phyloP scores from a whole-genome alignment of 352 stramenopile genomes.

The Globisporangium nodosum region DNA sequence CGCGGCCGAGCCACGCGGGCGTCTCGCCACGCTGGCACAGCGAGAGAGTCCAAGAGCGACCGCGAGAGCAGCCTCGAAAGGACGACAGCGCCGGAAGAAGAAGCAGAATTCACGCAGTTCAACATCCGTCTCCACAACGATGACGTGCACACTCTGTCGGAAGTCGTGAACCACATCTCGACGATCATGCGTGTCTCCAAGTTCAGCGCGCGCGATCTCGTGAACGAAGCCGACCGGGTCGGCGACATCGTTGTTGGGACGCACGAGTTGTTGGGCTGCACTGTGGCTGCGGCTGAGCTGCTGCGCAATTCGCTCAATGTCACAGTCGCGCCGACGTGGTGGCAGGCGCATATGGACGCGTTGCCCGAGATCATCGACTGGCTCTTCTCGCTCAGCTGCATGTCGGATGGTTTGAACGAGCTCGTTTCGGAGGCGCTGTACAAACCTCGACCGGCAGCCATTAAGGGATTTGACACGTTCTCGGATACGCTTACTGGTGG shows the following conservation, averaged over 20 bases:
- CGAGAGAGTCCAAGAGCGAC: constrained; percentile 19
- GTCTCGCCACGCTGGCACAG: constrained; percentile 10
- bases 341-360: constrained; percentile 54
- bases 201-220: constrained; percentile 29
- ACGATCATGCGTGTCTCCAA: constrained; percentile 53
- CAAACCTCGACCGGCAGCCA: constrained; percentile 32
- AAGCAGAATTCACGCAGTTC: constrained; percentile 23
- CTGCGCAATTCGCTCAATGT: constrained; percentile 63
- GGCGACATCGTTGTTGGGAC: constrained; percentile 46
- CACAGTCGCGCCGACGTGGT: constrained; percentile 61
- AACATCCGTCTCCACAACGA: constrained; percentile 81
- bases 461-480: constrained; percentile 29
- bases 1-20: constrained; percentile 6
- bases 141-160: constrained; percentile 69
- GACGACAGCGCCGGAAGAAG: not conserved
- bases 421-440: constrained; percentile 61
- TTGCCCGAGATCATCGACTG: constrained; percentile 59
- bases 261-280: constrained; percentile 43
- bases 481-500: constrained; percentile 20
- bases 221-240: constrained; percentile 54
- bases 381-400: constrained; percentile 61
- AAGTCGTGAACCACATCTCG: constrained; percentile 68
- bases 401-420: constrained; percentile 65
- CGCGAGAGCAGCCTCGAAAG: constrained; percentile 4
- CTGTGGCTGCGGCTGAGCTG: constrained; percentile 39